Evolutionary conservation across 352 stramenopile genomes (phyloP), one percentile per base, ranked within the genome.

Genomic region (Pythium oligandrum): DNA sequence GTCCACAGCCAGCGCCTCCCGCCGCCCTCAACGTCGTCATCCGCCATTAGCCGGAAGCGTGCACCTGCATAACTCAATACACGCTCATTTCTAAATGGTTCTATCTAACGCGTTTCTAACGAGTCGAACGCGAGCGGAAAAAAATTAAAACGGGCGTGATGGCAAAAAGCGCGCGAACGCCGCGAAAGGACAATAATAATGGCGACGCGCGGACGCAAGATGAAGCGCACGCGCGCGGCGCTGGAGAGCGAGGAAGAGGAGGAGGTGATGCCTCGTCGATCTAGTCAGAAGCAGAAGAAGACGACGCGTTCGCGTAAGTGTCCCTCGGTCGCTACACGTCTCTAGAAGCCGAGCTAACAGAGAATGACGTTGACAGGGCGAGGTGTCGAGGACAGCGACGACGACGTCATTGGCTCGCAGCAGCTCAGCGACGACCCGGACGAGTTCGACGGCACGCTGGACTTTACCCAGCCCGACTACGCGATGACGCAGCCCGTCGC

Each of bases 381-480:
- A 26, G 17, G 17, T 26, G 17, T 26, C 17, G 38, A 53, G n/a
- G 51, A 60, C 32, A 57, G 52, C 33, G 58, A 65, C 38, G 58
- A 65, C 39, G 44, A 50, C 43, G 17, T 48, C n/a, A n/a, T n/a
- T n/a, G n/a, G n/a, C n/a, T n/a, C 38, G 38, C 38, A 42, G 38
- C 38, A 42, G 38, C 38, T 42, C 38, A n/a, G 43, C 6, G 57
- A 63, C 0, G 55, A 61, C 34, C 48, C 55, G 6, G 75, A 83
- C 32, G 71, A 84, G 26, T 61, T 74, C 0, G 72, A 83, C n/a
- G 64, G 60, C 42, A 46, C 51, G 30, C 64, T 93, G 26, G 79
- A 93, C 61, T 93, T 93, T 42, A 90, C 82, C 11, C 82, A 93
- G 69, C 79, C 79, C 1, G 78, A 90, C 42, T 90, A 90, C 46